Base-by-base conservation (phyloP, 495 filamentous ascomycete genomes). In the Cercophora scortea region DNA sequence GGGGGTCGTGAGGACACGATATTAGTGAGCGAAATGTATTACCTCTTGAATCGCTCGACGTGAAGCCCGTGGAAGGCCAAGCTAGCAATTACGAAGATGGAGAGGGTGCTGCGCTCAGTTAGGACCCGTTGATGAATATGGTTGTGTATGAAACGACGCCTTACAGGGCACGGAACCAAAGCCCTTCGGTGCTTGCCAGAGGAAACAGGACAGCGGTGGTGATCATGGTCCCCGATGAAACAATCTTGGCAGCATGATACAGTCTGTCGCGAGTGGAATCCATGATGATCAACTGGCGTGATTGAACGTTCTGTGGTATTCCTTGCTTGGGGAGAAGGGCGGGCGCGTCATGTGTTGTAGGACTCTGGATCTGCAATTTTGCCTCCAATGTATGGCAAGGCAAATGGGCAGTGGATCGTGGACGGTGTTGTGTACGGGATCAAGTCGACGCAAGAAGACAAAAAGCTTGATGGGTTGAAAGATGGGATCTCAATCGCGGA, bases 151-250 rank as follows among this genome's bases (percentile, higher is more conserved):
- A 25, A 25, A 25, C 25, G 25, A 25, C 13, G 42, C 19, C 67
- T 66, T 59, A 71, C 69, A 69, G 45, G 33, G 53, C 54, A 39
- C 54, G 49, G 48, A 66, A 67, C 42, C 62, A 57, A 1, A 49
- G 36, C 33, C 55, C 48, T 48, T 58, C 59, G 15, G 42, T 43
- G 13, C 57, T 57, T 11, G 63, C 54, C 5, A 60, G 55, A 12
- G 66, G 60, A 48, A 64, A 61, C 10, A 65, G 17, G 44, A 70
- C 47, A n/a, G 64, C 67, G 8, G 64, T 51, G 25, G 60, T 63
- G 47, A 67, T 56, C 70, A 73, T 71, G 33, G 58, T 17, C 3
- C 64, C 67, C 18, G 51, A 56, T 17, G 67, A 62, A 13, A 65
- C 1, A 18, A 68, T 60, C 40, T 63, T 69, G 50, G 40, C 33